Evolutionary conservation across 2,329 filamentous ascomycete species (phyloP).

Genomic region (Colletotrichum endophyticum): DNA sequence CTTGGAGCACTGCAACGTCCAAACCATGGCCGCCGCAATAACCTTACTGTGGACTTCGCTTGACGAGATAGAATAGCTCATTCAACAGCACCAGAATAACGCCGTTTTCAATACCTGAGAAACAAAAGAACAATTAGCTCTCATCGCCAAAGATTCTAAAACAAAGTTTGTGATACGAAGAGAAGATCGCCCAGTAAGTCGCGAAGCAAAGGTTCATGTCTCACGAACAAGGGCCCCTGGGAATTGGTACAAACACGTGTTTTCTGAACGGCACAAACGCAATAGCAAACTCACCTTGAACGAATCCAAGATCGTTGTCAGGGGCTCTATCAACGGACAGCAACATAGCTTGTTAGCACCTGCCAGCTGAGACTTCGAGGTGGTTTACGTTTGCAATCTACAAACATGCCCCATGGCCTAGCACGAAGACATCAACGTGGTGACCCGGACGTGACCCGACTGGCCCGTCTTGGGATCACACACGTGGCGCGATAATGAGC

Average conservation of each 20-base stretch:
- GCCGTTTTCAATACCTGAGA: fast-evolving
- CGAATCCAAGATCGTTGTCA: neutral
- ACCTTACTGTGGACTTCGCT: neutral
- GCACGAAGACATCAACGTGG: neutral
- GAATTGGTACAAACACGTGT: neutral
- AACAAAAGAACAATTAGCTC: neutral
- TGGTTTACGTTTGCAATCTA: too few relatives aligned
- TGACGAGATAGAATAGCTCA: neutral
- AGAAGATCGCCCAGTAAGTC: too few relatives aligned
- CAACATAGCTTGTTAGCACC: neutral
- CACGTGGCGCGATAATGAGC: neutral
- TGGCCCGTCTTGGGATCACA: neutral
- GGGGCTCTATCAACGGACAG: neutral
- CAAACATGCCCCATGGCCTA: neutral
- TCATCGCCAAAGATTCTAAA: too few relatives aligned
- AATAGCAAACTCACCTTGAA: neutral
- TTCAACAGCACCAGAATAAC: neutral
- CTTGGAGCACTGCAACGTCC: neutral
- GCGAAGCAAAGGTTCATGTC: neutral
- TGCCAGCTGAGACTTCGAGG: too few relatives aligned
- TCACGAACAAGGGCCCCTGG: neutral
- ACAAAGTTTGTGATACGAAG: neutral
- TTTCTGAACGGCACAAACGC: neutral
- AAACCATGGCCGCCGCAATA: too few relatives aligned
- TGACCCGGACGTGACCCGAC: neutral